Evolutionary conservation across 2,329 filamentous ascomycete genomes (phyloP).

Genomic region (Verticillium albo-atrum): DNA sequence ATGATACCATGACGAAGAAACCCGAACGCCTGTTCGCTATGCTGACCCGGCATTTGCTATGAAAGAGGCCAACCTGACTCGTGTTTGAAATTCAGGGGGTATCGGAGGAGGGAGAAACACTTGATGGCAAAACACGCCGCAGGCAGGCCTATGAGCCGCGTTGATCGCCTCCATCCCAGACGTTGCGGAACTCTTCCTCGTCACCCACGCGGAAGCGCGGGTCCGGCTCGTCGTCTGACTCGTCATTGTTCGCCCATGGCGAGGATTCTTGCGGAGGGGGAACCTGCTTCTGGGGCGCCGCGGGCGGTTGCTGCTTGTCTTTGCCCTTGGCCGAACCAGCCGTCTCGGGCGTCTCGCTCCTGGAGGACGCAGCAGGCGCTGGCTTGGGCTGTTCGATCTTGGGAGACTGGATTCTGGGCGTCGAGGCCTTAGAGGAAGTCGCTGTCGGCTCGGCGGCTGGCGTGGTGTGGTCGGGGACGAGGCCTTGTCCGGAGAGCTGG

Average conservation of each 20-base stretch:
- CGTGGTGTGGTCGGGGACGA: constrained; percentile 1
- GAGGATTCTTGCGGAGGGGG: constrained; percentile 1
- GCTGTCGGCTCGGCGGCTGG: background rate
- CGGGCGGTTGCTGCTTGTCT: background rate
- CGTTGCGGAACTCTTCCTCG: constrained; percentile 40
- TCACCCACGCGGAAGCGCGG: constrained; percentile 20
- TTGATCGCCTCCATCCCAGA: constrained; percentile 28
- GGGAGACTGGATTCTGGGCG: background rate
- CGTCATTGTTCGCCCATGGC: constrained; percentile 11
- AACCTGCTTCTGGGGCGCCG: background rate
- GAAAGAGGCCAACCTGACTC: background rate
- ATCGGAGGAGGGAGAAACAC: background rate
- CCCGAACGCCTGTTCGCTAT: constrained; percentile 2
- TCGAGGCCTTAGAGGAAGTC: background rate
- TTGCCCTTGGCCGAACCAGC: background rate
- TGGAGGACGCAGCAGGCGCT: background rate
- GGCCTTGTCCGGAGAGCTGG: background rate
- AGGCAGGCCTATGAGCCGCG: background rate
- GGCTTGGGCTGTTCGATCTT: background rate
- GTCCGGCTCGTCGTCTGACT: constrained; percentile 6
- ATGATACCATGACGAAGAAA: background rate
- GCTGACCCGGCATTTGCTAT: background rate
- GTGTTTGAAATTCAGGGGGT: background rate
- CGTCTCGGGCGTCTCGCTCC: background rate
- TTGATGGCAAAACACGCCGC: background rate